Conservation (phyloP, 2,329 filamentous ascomycete genomes). For the Blastomyces emzantsi region DNA sequence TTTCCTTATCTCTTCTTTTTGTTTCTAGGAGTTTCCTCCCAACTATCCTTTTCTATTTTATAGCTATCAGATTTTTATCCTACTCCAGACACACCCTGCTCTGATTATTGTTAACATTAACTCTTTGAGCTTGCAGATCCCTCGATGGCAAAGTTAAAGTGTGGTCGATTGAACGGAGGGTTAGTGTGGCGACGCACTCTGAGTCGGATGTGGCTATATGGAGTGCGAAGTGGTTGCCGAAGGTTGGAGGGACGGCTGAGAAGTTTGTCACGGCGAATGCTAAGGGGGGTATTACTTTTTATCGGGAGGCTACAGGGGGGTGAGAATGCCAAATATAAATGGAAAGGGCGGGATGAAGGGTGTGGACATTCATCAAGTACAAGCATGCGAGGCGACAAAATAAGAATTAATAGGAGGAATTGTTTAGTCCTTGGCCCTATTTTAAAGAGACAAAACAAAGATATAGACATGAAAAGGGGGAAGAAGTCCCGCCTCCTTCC, state of each 20-base stretch:
- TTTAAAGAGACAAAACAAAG: constrained; percentile 12
- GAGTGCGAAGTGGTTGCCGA: constrained; percentile 76
- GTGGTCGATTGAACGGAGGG: constrained; percentile 77
- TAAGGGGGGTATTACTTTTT: constrained; percentile 68
- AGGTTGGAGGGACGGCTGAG: constrained; percentile 48
- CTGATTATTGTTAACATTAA: background rate
- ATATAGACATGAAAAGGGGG: constrained; percentile 6
- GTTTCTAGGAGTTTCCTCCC: background rate
- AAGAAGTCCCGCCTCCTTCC: background rate
- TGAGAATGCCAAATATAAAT: constrained; percentile 26
- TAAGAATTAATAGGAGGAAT: background rate
- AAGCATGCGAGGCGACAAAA: background rate
- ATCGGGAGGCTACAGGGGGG: constrained; percentile 69
- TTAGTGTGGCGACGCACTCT: constrained; percentile 86
- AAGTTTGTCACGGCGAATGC: constrained; percentile 74
- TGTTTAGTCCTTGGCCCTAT: background rate
- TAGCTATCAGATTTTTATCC: background rate
- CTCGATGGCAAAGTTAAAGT: constrained; percentile 95
- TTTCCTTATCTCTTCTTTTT: constrained; percentile 7
- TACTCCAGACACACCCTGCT: background rate
- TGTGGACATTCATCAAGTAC: background rate
- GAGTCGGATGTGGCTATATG: constrained; percentile 81
- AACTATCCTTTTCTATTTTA: background rate
- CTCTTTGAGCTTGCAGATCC: constrained; percentile 38
- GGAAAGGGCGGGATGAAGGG: background rate